Evolutionary conservation across 2,329 filamentous ascomycete genomes (phyloP), one percentile per base, ranked within the genome.

Genomic region (Trichoderma hamatum): DNA sequence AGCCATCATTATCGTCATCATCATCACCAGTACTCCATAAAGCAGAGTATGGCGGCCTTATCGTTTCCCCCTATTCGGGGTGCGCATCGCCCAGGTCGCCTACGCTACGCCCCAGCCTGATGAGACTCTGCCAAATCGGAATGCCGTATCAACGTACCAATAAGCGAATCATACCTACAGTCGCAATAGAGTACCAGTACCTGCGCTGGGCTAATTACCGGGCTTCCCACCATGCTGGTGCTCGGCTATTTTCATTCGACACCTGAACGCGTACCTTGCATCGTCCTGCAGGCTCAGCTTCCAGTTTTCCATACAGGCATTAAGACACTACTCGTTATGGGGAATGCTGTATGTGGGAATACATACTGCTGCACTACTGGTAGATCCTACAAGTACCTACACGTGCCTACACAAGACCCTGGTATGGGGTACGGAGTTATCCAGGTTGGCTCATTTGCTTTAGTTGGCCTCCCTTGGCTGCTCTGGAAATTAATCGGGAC

Each of bases 401-500:
- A 56, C 62, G 62, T 46, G 52, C 63, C 52, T 56, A 24, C 43
- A 4, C 46, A 49, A 30, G 14, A 19, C 54, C n/a, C 54, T 58
- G 24, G 54, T 67, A 67, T 67, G 64, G 64, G 64, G 64, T 67
- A 58, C 54, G 39, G 39, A 43, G 39, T 43, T 43, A 19, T 43
- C 39, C 39, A 28, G 28, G 54, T 36, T 67, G 52, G 64, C 64
- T 67, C 64, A 67, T 67, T 67, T 67, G n/a, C 64, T 59, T 67
- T 67, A 67, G 64, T 14, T 59, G 63, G 39, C 21, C 26, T 32
- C 65, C 59, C 65, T 56, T 61, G 55, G 65, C 32, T 32, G 51
- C 36, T 56, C 28, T 68, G 66, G 66, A 68, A 68, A 68, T 68
- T 68, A 68, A 63, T 63, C 49, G 34, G 14, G 65, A 68, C 65